Percentiles rank a stretch among this genome's conserved stretches.
phyloP scores from a whole-genome alignment of 139 green algal species.

The Yamagishiella unicocca region DNA sequence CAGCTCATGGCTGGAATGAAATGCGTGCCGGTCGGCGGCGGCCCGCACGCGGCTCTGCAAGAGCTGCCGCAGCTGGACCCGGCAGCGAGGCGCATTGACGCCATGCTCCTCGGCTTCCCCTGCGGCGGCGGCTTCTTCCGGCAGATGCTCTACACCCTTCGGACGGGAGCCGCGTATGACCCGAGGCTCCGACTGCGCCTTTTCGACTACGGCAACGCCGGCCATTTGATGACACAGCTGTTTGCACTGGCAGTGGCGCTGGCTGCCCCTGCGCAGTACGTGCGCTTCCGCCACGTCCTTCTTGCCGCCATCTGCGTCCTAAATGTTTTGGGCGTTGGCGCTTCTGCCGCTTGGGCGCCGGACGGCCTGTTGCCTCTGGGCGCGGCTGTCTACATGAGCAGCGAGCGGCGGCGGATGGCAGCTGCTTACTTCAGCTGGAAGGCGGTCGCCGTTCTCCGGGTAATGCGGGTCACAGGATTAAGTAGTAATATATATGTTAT shows the following conservation, averaged over 20 bases:
- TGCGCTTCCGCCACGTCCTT: not conserved
- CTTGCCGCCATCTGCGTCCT: not conserved
- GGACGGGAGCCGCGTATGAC: not conserved
- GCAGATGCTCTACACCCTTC: not conserved
- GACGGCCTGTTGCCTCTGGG: not conserved
- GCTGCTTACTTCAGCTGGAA: not conserved
- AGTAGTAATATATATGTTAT: too few species aligned
- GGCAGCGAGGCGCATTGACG: not conserved
- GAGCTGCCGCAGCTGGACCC: not conserved
- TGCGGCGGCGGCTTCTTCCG: not conserved
- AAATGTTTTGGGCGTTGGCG: not conserved
- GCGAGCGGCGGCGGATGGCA: not conserved
- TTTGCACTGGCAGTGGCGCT: not conserved
- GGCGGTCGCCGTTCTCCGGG: not conserved
- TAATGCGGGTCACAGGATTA: too few species aligned
- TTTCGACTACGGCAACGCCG: not conserved
- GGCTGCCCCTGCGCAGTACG: not conserved
- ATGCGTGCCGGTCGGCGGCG: not conserved
- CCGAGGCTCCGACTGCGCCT: not conserved
- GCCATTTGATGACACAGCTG: not conserved
- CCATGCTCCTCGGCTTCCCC: not conserved
- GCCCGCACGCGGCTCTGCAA: not conserved
- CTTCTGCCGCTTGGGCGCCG: not conserved
- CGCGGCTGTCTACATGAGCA: not conserved
- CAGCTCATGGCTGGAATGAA: not conserved